phyloP scores from a whole-genome alignment of 768 basidiomycete species.

The Leccinum obscurum region DNA sequence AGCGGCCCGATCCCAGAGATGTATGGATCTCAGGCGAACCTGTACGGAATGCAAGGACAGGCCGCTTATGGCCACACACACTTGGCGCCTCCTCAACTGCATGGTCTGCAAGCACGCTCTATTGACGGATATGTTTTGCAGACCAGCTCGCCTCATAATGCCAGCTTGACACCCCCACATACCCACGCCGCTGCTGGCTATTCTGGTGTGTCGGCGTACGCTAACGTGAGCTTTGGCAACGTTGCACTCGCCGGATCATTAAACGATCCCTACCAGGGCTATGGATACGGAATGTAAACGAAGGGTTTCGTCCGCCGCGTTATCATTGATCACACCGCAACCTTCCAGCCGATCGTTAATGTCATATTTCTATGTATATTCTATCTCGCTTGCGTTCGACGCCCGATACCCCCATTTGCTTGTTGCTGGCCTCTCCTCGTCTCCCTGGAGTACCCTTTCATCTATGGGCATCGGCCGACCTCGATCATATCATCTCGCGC shows the following conservation, averaged over 20 bases:
- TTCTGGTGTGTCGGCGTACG: constrained; percentile 51
- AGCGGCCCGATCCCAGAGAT: constrained; percentile 60
- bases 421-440: constrained; percentile 41
- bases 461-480: constrained; percentile 37
- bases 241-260: constrained; percentile 52
- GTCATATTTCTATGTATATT: constrained; percentile 40
- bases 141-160: constrained; percentile 65
- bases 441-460: constrained; percentile 35
- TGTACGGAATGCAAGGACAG: constrained; percentile 62
- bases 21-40: constrained; percentile 59
- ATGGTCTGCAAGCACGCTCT: constrained; percentile 63
- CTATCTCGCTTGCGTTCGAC: constrained; percentile 35
- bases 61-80: constrained; percentile 60
- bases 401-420: constrained; percentile 34
- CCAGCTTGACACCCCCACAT: constrained; percentile 59
- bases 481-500: constrained; percentile 55
- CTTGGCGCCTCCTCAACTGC: constrained; percentile 50
- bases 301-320: constrained; percentile 28
- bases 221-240: constrained; percentile 54
- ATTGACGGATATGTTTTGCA: constrained; percentile 85
- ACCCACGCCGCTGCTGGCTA: constrained; percentile 55
- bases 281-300: constrained; percentile 78
- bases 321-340: constrained; percentile 14
- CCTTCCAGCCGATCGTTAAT: constrained; percentile 31
- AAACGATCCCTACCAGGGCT: constrained; percentile 77